Conservation (phyloP, 129 eudicot species). For the Helianthus annuus region DNA sequence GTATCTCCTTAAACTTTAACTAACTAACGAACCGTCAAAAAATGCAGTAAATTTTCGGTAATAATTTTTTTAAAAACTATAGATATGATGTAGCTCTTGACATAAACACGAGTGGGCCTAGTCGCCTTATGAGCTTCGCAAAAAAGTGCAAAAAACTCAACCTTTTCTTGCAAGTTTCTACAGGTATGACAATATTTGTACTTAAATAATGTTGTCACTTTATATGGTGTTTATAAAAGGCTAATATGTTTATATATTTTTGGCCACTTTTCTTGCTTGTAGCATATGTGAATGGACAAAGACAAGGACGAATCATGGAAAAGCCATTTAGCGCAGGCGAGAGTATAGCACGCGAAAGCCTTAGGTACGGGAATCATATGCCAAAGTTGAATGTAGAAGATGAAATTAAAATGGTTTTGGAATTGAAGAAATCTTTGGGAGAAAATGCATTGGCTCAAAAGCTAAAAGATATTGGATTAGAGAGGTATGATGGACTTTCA, state of each 20-base stretch:
- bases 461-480: slow-evolving; percentile 76
- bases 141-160: slow-evolving; percentile 76
- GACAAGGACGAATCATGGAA: slow-evolving; percentile 89
- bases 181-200: slow-evolving; percentile 48
- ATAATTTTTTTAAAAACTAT: slow-evolving; percentile 14
- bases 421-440: slow-evolving; percentile 46
- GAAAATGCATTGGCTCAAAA: slow-evolving; percentile 49
- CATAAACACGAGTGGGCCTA: slow-evolving; percentile 87
- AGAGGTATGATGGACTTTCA: slow-evolving; percentile 49
- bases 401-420: slow-evolving; percentile 69
- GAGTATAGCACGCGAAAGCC: slow-evolving; percentile 68
- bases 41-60: background rate
- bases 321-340: slow-evolving; percentile 76
- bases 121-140: slow-evolving; percentile 81
- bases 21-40: background rate
- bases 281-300: slow-evolving; percentile 97
- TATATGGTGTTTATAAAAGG: background rate
- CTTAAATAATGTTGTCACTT: background rate
- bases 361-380: slow-evolving; percentile 20
- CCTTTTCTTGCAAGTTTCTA: slow-evolving; percentile 84
- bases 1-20: slow-evolving; percentile 26
- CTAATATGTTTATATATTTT: slow-evolving; percentile 2
- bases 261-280: slow-evolving; percentile 30
- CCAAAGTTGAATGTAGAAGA: slow-evolving; percentile 73
- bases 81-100: slow-evolving; percentile 93